Conservation (phyloP, 2,329 filamentous ascomycete species). For the Cladobotryum mycophilum region DNA sequence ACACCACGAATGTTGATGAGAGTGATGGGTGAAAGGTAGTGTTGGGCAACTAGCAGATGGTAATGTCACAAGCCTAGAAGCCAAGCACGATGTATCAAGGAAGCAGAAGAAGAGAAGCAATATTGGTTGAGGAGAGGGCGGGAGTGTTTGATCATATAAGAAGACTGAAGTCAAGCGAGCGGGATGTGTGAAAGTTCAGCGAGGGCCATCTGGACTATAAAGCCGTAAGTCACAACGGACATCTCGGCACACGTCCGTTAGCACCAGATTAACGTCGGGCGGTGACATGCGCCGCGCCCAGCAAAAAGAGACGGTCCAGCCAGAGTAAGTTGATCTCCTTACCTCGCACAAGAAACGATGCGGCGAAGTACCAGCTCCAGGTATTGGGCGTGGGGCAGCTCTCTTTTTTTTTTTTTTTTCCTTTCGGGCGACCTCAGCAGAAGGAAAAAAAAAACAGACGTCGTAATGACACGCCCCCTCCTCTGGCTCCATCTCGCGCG, state of each 20-base stretch:
- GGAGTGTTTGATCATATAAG: slow-evolving; percentile 31
- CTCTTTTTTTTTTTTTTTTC: too few relatives aligned
- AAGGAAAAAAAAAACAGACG: not conserved
- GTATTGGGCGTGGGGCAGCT: slow-evolving; percentile 15
- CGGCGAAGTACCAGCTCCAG: slow-evolving; percentile 15
- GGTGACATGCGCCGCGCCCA: slow-evolving; percentile 25
- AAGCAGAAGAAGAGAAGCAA: slow-evolving; percentile 20
- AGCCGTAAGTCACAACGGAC: slow-evolving; percentile 8
- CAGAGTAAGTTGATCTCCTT: slow-evolving; percentile 9
- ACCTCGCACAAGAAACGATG: slow-evolving; percentile 11
- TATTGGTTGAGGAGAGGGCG: slow-evolving; percentile 20
- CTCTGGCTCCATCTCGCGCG: slow-evolving; percentile 1
- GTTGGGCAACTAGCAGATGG: not conserved
- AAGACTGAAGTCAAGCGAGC: slow-evolving; percentile 12
- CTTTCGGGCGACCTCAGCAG: not conserved
- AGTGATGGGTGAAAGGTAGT: not conserved
- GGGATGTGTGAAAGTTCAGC: not conserved
- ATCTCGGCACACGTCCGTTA: slow-evolving; percentile 18
- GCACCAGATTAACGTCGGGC: slow-evolving; percentile 27
- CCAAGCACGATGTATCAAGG: slow-evolving; percentile 2
- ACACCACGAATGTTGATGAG: not conserved
- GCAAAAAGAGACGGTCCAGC: slow-evolving; percentile 3
- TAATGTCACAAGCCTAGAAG: not conserved
- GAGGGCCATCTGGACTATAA: slow-evolving; percentile 5
- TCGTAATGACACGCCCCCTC: not conserved